Percentiles rank a stretch among this genome's conserved stretches.
These are phyloP conservation scores for Solanum stenotomum DNA, from an alignment of 257 asterid genomes.

Conservation along the genomic window DNA sequence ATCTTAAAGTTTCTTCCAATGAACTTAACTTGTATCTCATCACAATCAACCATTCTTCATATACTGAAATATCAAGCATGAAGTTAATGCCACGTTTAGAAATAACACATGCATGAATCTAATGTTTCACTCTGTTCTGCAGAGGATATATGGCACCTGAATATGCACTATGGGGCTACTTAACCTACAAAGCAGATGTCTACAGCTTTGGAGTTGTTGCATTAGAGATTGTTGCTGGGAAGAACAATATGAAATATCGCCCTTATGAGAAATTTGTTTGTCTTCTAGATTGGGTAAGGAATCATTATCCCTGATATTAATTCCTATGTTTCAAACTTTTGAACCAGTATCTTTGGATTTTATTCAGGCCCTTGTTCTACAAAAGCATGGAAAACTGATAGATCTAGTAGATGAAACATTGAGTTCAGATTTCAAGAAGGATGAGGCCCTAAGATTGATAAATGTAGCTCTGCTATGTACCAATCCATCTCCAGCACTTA, in stretches of 20 bases:
- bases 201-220: conserved; percentile 64
- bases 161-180: conserved; percentile 59
- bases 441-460: conserved; percentile 38
- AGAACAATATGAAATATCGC: conserved; percentile 41
- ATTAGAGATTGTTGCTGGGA: conserved; percentile 53
- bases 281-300: conserved; percentile 57
- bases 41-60: neutral
- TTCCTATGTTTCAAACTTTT: neutral
- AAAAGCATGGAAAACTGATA: conserved; percentile 29
- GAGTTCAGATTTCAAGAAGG: conserved; percentile 19
- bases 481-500: conserved; percentile 49
- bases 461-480: conserved; percentile 46
- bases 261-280: conserved; percentile 39
- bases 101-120: neutral
- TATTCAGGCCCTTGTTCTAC: conserved; percentile 50
- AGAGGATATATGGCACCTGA: conserved; percentile 74
- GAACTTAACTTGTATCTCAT: neutral
- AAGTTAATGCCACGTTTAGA: neutral
- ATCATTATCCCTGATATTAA: neutral
- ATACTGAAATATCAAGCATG: neutral
- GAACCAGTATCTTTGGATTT: neutral
- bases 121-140: neutral
- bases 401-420: conserved; percentile 47
- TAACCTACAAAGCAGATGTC: conserved; percentile 61
- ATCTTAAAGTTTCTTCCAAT: neutral